Conservation (phyloP, 2,329 filamentous ascomycete species). For the Diaporthe caulivora region DNA sequence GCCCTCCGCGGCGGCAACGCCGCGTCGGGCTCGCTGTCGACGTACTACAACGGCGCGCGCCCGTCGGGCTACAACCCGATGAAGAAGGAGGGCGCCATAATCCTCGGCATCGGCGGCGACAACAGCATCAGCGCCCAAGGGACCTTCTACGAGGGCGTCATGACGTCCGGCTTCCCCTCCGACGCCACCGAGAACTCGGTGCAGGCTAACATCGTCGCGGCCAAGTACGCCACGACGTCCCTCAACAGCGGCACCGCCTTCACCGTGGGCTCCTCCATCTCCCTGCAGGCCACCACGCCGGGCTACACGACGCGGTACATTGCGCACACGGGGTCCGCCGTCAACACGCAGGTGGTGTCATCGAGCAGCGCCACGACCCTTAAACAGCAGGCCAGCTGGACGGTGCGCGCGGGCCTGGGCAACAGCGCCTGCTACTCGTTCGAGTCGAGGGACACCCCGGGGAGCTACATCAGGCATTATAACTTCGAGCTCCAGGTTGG, state of each 20-base stretch:
- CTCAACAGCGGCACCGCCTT: constrained; percentile 62
- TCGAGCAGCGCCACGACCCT: constrained; percentile 62
- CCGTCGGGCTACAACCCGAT: constrained; percentile 73
- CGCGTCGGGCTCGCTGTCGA: constrained; percentile 65
- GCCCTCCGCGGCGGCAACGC: constrained; percentile 70
- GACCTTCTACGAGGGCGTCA: constrained; percentile 75
- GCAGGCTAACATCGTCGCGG: constrained; percentile 71
- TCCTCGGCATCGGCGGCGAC: constrained; percentile 79
- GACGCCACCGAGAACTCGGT: constrained; percentile 70
- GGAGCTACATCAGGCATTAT: constrained; percentile 69
- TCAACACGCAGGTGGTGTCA: constrained; percentile 68
- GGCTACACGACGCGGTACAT: constrained; percentile 67
- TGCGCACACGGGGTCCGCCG: constrained; percentile 61
- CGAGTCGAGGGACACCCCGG: constrained; percentile 69
- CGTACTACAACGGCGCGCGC: constrained; percentile 69
- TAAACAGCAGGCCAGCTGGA: constrained; percentile 66
- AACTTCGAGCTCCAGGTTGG: constrained; percentile 63
- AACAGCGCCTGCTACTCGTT: constrained; percentile 71
- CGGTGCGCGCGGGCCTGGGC: constrained; percentile 65
- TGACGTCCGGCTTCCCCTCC: constrained; percentile 72
- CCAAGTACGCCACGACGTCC: constrained; percentile 63
- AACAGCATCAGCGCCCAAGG: constrained; percentile 71
- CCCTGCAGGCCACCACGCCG: constrained; percentile 65
- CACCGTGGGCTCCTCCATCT: constrained; percentile 60
- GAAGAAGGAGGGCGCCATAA: constrained; percentile 74